Base-by-base conservation (phyloP, 73 alveolate species). In the Paraurostyla sp. region DNA sequence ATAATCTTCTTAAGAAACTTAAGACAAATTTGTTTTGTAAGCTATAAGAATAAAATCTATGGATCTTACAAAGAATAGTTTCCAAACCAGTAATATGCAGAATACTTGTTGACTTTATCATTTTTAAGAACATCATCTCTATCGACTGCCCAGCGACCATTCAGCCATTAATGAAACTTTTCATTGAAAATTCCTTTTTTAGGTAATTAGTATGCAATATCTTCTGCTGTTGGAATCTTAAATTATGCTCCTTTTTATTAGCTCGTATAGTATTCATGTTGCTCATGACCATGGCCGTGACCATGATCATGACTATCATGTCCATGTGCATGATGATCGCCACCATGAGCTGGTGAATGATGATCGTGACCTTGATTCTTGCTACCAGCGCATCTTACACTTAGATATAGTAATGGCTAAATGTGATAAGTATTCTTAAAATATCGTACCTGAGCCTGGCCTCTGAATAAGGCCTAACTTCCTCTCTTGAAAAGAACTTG, bases 61-160 rank as follows among this genome's bases (percentile, higher is more conserved):
- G 49, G 29, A 18, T 43, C 86, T 83, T 68, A 83, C 92, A 85
- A 1, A 0, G 75, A 25, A 27, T 29, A 49, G 41, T 52, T 48
- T 3, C 84, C 52, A 63, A 87, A 76, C 85, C 76, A 75, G 71
- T 87, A 27, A 48, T 87, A 87, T 3, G 89, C 89, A 3, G 93
- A 87, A 22, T 20, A 40, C 43, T 71, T 87, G 46, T 76, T 56
- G 51, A 52, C 40, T n/a, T 35, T 73, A 51, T 52, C 83, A 49
- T 87, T 87, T 51, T 54, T 23, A 30, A 87, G 35, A 35, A 75
- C 56, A 58, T 75, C 83, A 51, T 71, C 89, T 71, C 83, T 54
- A 50, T 75, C 89, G 7, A 46, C 62, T 52, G 51, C 16, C 89
- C 89, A 87, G 18, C 85, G 32, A n/a, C 83, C 93, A 4, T 81